Evolutionary conservation across 2,329 filamentous ascomycete genomes (phyloP).

Genomic region (Aspergillus sp.): DNA sequence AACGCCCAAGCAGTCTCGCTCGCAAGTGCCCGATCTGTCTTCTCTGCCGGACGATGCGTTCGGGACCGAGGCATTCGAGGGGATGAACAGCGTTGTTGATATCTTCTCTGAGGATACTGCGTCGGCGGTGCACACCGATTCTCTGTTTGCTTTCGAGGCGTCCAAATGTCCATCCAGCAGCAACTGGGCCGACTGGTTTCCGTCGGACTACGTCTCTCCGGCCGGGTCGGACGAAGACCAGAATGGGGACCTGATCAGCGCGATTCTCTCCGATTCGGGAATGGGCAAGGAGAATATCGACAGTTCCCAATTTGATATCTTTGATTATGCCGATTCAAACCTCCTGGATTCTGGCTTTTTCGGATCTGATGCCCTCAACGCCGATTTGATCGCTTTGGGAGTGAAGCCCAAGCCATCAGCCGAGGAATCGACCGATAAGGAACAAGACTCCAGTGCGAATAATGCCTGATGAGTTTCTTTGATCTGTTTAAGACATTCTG

Average conservation of each 20-base stretch:
- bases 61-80: conserved; percentile 26
- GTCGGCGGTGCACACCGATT: conserved; percentile 24
- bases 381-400: conserved; percentile 22
- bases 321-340: conserved; percentile 29
- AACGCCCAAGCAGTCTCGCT: conserved; percentile 25
- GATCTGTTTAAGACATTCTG: conserved; percentile 1
- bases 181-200: conserved; percentile 41
- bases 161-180: conserved; percentile 22
- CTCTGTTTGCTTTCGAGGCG: conserved; percentile 29
- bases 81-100: conserved; percentile 37
- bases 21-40: conserved; percentile 17
- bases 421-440: conserved; percentile 15
- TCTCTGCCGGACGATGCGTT: conserved; percentile 25
- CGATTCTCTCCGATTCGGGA: conserved; percentile 35
- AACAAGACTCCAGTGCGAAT: conserved; percentile 8
- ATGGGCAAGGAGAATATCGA: conserved; percentile 29
- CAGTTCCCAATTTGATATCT: conserved; percentile 29
- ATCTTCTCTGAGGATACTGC: conserved; percentile 36
- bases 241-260: conserved; percentile 33
- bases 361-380: conserved; percentile 33
- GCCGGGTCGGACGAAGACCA: conserved; percentile 26
- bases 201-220: conserved; percentile 35
- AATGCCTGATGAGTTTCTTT: conserved; percentile 23
- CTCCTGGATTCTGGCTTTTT: conserved; percentile 39
- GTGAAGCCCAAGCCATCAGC: conserved; percentile 21